Evolutionary conservation across 2,329 filamentous ascomycete genomes (phyloP), one percentile per base, ranked within the genome.

Genomic region (Pseudocercospora pini-densiflorae): DNA sequence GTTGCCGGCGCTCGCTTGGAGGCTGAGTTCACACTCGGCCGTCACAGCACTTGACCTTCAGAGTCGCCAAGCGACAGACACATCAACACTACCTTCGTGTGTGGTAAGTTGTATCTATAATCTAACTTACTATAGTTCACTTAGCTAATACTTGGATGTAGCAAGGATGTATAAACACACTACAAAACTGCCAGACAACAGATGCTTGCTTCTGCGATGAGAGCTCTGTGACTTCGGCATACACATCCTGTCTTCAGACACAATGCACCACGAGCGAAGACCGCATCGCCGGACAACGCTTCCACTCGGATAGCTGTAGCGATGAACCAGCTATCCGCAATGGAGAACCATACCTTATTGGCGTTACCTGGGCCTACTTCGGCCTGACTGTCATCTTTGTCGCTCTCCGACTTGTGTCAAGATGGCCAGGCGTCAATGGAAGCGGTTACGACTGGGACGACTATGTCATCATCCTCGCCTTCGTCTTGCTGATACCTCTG

Each of bases 371-470:
- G 67, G 61, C 67, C 10, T 64, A 67, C 21, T 64, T 71, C 24
- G 62, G 45, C 2, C 33, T 70, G 16, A 66, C 62, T 6, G 58
- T 65, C 7, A 58, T 70, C 4, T 71, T 71, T 55, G 59, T 69
- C 10, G 53, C 60, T 3, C 65, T 68, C 19, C 54, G 69, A 27
- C 54, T 69, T 7, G 33, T 71, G 7, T 68, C 69, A 16, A 62
- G 69, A 58, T 64, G 62, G 57, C 63, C 59, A 21, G 45, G 53
- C 5, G 53, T 71, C 16, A 62, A 66, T 31, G 69, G 69, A 9
- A 71, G 63, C 33, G 69, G 69, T 29, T 65, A 61, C 57, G 62
- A 63, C 27, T 71, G 65, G 67, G 69, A 71, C 54, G 69, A 71
- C 33, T 65, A 65, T 61, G 62, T 71, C 3, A 64, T 70, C 2